These are phyloP conservation scores for Leucocoprinus sp. DNA, from an alignment of 768 basidiomycete genomes.

Conservation along the genomic window DNA sequence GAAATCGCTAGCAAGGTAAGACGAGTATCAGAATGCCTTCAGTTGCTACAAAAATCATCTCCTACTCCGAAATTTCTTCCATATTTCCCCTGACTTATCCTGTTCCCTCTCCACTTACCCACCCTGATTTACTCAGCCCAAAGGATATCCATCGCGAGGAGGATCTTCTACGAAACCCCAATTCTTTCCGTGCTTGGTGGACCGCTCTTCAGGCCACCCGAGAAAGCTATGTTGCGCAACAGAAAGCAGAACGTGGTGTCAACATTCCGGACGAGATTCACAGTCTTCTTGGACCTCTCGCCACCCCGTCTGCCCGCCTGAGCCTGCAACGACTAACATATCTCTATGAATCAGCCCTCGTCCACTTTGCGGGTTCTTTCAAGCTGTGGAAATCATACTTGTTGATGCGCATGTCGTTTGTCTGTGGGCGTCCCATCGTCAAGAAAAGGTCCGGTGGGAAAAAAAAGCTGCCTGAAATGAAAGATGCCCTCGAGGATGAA, in stretches of 20 bases:
- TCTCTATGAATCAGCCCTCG: slow-evolving; percentile 90
- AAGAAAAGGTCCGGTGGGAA: slow-evolving; percentile 78
- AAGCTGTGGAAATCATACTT: slow-evolving; percentile 96
- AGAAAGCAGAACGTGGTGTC: slow-evolving; percentile 43
- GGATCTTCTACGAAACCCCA: slow-evolving; percentile 85
- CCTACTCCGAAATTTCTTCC: slow-evolving; percentile 40
- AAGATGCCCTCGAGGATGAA: slow-evolving; percentile 83
- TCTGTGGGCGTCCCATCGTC: slow-evolving; percentile 65
- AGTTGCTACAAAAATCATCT: slow-evolving; percentile 37
- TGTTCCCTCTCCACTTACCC: slow-evolving; percentile 70
- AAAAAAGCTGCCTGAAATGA: slow-evolving; percentile 90
- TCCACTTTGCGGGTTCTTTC: slow-evolving; percentile 82
- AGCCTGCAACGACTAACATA: slow-evolving; percentile 81
- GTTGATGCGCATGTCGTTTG: slow-evolving; percentile 72
- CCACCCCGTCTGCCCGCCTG: slow-evolving; percentile 61
- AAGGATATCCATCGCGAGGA: slow-evolving; percentile 86
- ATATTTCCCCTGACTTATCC: slow-evolving; percentile 83
- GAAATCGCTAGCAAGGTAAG: not conserved
- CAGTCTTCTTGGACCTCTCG: slow-evolving; percentile 69
- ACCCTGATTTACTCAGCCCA: slow-evolving; percentile 65
- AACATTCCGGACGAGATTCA: slow-evolving; percentile 42
- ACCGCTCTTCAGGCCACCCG: slow-evolving; percentile 69
- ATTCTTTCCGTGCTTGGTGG: slow-evolving; percentile 92
- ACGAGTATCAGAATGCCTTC: slow-evolving; percentile 42
- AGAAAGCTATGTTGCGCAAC: slow-evolving; percentile 50